Evolutionary conservation across 2,329 filamentous ascomycete species (phyloP).

Genomic region (Pyrenophora tritici-repentis): DNA sequence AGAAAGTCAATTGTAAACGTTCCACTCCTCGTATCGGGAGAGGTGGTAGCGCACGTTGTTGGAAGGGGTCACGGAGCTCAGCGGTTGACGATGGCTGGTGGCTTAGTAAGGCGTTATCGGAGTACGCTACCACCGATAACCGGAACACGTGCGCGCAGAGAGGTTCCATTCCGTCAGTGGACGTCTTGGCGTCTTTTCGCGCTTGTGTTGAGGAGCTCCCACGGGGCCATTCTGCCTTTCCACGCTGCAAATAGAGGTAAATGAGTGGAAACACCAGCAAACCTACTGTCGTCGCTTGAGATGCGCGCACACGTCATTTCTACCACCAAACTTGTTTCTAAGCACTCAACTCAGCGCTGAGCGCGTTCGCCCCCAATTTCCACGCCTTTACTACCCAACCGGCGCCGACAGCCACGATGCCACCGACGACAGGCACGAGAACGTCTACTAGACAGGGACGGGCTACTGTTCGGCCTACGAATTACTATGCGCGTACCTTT

Average conservation of each 20-base stretch:
- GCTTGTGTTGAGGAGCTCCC: slow-evolving; percentile 18
- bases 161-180: slow-evolving; percentile 24
- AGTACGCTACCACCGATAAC: slow-evolving; percentile 11
- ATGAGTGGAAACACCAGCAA: slow-evolving; percentile 28
- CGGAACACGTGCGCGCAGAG: slow-evolving; percentile 11
- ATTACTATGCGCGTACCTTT: slow-evolving; percentile 59
- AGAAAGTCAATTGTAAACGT: not conserved
- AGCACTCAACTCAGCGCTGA: slow-evolving; percentile 20
- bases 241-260: slow-evolving; percentile 18
- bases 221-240: slow-evolving; percentile 16
- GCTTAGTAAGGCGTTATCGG: slow-evolving; percentile 15
- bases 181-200: slow-evolving; percentile 23
- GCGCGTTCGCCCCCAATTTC: slow-evolving; percentile 24
- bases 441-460: slow-evolving; percentile 54
- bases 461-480: slow-evolving; percentile 53
- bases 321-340: slow-evolving; percentile 22
- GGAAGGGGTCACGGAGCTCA: not conserved
- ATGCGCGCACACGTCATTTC: slow-evolving; percentile 35
- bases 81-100: no score
- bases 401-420: slow-evolving; percentile 37
- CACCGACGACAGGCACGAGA: slow-evolving; percentile 42
- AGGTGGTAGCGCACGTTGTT: not conserved
- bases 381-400: slow-evolving; percentile 22
- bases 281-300: slow-evolving; percentile 27
- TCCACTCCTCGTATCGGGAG: not conserved